Evolutionary conservation across 2,329 filamentous ascomycete species (phyloP), one percentile per base, ranked within the genome.

Genomic region (Huntiella bhutanensis): DNA sequence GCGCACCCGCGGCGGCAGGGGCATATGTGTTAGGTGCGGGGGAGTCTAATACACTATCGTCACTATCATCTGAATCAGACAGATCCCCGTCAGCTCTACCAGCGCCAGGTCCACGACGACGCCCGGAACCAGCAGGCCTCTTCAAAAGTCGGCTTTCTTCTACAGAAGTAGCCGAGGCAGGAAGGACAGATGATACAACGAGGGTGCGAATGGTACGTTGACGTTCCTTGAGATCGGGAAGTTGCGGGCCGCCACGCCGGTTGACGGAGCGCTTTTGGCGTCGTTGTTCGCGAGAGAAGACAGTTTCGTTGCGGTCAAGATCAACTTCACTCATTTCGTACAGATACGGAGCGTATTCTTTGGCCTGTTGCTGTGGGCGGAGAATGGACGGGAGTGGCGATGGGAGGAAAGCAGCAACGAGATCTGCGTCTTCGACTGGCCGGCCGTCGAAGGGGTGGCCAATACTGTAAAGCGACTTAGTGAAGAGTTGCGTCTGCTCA

Each of bases 261-360:
- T 95, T 96, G 55, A 94, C 83, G 5, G 91, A 94, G 41, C 91
- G 77, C 65, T 98, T 98, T 63, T 96, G 87, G 44, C 87, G 76
- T 54, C 91, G 73, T 61, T 96, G 87, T 59, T 98, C 91, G 53
- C 91, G 76, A 49, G 91, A 87, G 55, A 96, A 88, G 35, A 87
- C 91, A 28, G 87, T 75, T 60, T 98, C 91, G 46, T 87, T 88
- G 51, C 82, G 75, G 60, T 96, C 87, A 38, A 96, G 66, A 53
- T 95, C 87, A 22, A 79, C 76, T 55, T 96, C 88, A 55, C 79
- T 93, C 54, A 96, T 73, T 61, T 96, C 91, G 61, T 93, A 96
- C 41, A 98, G 69, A 59, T 88, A 93, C 1, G 91, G 91, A 3
- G 83, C 81, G 59, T 82, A 96, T 55, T 98, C 91, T 60, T 94